A percentile compares a stretch with the other conserved stretches of the same genome.
Evolutionary conservation across 2,329 filamentous ascomycete species (phyloP).

Genomic region (Aspergillus ibericus): DNA sequence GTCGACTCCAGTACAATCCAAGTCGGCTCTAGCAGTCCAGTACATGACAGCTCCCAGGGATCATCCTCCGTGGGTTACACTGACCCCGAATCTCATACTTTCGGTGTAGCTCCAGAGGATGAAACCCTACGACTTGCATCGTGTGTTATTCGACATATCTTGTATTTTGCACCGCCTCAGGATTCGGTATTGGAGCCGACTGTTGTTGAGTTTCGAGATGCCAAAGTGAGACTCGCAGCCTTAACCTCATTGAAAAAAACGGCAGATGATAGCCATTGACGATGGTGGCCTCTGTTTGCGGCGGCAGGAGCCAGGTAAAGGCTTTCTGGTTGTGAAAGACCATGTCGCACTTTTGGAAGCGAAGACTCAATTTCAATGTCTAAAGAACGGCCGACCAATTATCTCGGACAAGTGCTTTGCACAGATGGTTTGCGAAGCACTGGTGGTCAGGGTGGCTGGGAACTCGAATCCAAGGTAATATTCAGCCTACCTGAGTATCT

Average conservation of each 20-base stretch:
- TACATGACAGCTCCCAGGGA: not conserved
- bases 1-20: not conserved
- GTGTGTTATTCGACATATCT: not conserved
- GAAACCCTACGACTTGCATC: not conserved
- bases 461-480: not conserved
- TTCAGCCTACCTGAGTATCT: not conserved
- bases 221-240: not conserved
- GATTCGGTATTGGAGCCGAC: not conserved
- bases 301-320: not conserved
- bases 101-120: not conserved
- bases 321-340: constrained; percentile 5
- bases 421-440: constrained; percentile 18
- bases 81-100: not conserved
- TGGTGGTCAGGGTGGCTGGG: constrained; percentile 11
- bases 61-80: not conserved
- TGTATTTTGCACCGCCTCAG: not conserved
- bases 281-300: not conserved
- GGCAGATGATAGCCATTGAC: not conserved
- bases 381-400: constrained; percentile 14
- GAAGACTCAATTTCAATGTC: constrained; percentile 16
- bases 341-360: constrained; percentile 17
- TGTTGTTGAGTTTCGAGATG: not conserved
- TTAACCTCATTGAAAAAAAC: too few relatives aligned
- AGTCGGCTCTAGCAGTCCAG: not conserved
- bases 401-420: constrained; percentile 16